Evolutionary conservation across 106 monocot genomes (phyloP), one percentile per base, ranked within the genome.

Genomic region (Dendrobium officinale): DNA sequence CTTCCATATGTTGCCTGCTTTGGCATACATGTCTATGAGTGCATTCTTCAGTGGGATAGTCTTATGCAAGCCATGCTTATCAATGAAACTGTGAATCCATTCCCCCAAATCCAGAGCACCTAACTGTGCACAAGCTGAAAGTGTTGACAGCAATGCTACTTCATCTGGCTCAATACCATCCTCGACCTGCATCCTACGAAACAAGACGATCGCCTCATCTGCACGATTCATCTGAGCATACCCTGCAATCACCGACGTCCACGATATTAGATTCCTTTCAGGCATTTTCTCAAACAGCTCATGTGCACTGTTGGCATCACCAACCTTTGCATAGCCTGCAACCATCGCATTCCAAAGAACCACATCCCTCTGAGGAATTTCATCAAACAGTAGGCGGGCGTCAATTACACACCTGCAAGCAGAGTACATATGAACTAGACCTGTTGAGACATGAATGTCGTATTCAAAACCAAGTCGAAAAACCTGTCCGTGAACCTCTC

Each of bases 1-100:
- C 42, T 83, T 86, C 24, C 70, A 68, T 61, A 96, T 88, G 64
- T 83, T 85, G 6, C 93, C 96, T 55, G 83, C 93, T 79, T 96
- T 93, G 1, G 90, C 85, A 79, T 96, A 93, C 96, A 96, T 94
- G 77, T 96, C 92, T 10, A 96, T 88, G 17, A 93, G 83, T 17
- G 93, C 90, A 83, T 93, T 93, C 85, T 83, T 86, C 9, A 87
- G 67, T 4, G 90, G 82, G 77, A 86, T 51, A 27, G 72, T 85
- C 48, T 81, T 86, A 29, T 41, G 44, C 48, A 92, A 68, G 6
- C 80, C 49, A 9, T 72, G 77, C 68, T 79, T 84, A 44, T 86
- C 80, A 15, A 92, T 83, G 49, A 83, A 77, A 47, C 83, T 80
- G 77, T 92, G 88, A 41, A 93, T 85, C 93, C 96, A 93, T 54